These are phyloP conservation scores for Acidiella bohemica DNA, from an alignment of 495 filamentous ascomycete genomes.

Conservation along the genomic window DNA sequence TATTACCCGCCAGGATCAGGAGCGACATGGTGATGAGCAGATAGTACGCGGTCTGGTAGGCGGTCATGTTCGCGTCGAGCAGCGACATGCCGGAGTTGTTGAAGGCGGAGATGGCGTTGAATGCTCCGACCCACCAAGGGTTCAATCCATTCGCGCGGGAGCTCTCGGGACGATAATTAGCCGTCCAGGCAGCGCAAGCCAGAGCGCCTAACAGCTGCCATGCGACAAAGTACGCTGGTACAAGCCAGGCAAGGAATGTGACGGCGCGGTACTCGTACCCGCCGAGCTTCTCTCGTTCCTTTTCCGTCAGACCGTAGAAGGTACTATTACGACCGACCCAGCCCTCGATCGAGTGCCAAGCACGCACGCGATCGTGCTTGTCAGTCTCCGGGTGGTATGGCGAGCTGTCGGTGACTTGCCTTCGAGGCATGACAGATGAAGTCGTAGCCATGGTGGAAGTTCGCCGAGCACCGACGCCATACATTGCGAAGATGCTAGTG, in stretches of 20 bases:
- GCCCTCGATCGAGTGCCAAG: constrained; percentile 20
- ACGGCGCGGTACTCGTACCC: constrained; percentile 72
- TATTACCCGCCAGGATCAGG: constrained; percentile 77
- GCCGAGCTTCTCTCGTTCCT: constrained; percentile 59
- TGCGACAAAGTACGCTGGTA: constrained; percentile 58
- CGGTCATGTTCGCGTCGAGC: constrained; percentile 64
- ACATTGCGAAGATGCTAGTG: constrained; percentile 37
- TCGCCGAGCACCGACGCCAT: constrained; percentile 40
- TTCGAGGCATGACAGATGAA: background rate
- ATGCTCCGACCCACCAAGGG: constrained; percentile 58
- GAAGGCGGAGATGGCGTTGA: constrained; percentile 64
- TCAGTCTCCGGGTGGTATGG: background rate
- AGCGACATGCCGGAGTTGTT: constrained; percentile 82
- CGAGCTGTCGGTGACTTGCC: background rate
- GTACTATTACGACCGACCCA: constrained; percentile 55
- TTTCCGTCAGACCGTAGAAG: constrained; percentile 52
- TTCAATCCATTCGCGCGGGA: constrained; percentile 55
- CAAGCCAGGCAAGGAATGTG: constrained; percentile 53
- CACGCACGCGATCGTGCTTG: constrained; percentile 1
- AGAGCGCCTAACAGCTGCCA: constrained; percentile 61
- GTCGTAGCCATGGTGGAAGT: constrained; percentile 18
- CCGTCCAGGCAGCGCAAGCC: constrained; percentile 59
- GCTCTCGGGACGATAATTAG: constrained; percentile 41
- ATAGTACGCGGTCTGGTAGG: constrained; percentile 52
- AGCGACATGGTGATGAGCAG: constrained; percentile 62